Percentiles rank a stretch among this genome's conserved stretches.
Conservation (phyloP, 306 rosid species). For the Fragaria iinumae region DNA sequence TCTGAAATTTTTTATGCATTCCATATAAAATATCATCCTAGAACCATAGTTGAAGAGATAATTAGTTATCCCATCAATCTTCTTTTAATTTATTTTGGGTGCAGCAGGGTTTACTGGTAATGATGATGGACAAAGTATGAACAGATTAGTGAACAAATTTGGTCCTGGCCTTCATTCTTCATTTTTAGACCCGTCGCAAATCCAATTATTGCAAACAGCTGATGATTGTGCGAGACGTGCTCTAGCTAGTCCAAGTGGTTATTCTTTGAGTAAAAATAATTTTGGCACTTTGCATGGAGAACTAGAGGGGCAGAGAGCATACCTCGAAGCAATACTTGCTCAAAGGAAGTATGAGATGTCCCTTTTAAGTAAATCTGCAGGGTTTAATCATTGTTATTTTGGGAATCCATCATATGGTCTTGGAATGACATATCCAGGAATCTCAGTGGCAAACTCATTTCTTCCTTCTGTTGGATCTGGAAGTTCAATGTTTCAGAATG, state of each 20-base stretch:
- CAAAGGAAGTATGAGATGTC: conserved; percentile 73
- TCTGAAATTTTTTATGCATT: not conserved
- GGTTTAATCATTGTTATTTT: conserved; percentile 50
- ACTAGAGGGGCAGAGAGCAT: conserved; percentile 66
- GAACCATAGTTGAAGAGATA: conserved; percentile 10
- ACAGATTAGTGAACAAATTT: conserved; percentile 44
- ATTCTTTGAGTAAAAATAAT: conserved; percentile 51
- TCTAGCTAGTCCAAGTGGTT: conserved; percentile 51
- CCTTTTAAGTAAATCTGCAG: conserved; percentile 58
- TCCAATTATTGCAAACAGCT: conserved; percentile 56
- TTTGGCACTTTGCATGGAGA: conserved; percentile 56
- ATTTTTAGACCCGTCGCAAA: conserved; percentile 43
- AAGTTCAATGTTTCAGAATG: conserved; percentile 61
- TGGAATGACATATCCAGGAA: conserved; percentile 66
- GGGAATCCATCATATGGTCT: conserved; percentile 61
- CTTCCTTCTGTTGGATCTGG: conserved; percentile 65
- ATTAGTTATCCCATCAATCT: not conserved
- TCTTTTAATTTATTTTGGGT: not conserved
- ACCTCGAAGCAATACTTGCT: conserved; percentile 66
- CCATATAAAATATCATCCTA: not conserved
- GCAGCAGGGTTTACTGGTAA: conserved; percentile 40
- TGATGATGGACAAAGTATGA: conserved; percentile 44
- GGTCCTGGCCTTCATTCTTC: conserved; percentile 48
- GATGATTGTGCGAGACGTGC: conserved; percentile 52
- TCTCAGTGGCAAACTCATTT: conserved; percentile 43